Evolutionary conservation across 1,284 basidiomycete genomes (phyloP).

Genomic region (Vanrija pseudolonga): DNA sequence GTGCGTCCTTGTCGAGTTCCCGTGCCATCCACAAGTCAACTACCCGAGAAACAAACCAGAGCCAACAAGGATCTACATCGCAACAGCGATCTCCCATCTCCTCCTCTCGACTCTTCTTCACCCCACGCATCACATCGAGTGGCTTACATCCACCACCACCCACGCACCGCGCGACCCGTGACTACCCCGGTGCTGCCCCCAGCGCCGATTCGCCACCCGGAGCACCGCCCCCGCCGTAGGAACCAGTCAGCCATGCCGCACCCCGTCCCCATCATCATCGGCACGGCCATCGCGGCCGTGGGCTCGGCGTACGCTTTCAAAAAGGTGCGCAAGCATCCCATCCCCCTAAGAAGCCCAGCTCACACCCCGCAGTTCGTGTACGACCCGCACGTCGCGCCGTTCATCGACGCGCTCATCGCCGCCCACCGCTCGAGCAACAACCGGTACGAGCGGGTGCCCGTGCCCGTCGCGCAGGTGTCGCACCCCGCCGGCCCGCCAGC

Average conservation of each 20-base stretch:
- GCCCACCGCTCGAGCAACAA: constrained; percentile 5
- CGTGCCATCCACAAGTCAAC: no score
- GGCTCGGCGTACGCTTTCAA: constrained; percentile 43
- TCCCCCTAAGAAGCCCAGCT: background rate
- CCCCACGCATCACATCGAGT: no score
- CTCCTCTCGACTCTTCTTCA: no score
- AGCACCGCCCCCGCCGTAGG: no score
- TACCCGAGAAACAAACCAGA: no score
- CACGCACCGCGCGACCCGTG: no score
- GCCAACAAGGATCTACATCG: no score
- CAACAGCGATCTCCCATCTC: no score
- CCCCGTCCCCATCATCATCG: constrained; percentile 35
- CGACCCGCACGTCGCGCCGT: constrained; percentile 41
- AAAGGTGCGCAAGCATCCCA: constrained; percentile 35
- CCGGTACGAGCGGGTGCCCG: constrained; percentile 3
- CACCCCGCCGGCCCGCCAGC: background rate
- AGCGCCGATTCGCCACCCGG: no score
- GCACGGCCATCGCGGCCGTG: constrained; percentile 37
- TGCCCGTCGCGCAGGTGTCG: background rate
- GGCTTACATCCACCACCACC: no score
- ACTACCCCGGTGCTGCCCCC: no score
- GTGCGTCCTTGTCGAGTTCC: no score
- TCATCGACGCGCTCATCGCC: constrained; percentile 36
- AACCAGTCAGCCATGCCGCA: constrained; percentile 25
- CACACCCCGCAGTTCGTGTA: constrained; percentile 33